Evolutionary conservation across 768 basidiomycete genomes (phyloP), one percentile per base, ranked within the genome.

Genomic region (Favolaschia claudopus): DNA sequence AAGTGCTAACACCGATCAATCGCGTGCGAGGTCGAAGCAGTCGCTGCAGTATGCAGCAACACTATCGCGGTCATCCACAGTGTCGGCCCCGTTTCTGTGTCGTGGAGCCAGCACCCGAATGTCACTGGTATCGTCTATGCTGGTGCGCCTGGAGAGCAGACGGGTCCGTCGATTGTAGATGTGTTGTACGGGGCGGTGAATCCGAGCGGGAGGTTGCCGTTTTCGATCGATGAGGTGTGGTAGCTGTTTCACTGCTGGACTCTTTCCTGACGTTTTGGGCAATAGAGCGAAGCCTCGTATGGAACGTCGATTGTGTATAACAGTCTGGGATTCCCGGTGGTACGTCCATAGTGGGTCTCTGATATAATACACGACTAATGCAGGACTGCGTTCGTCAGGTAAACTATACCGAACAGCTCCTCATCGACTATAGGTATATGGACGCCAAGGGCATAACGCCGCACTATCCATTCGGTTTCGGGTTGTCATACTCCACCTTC

Each of bases 51-150:
- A 1, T 89, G 88, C 73, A 84, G 78, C 63, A 92, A 92, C 71
- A 93, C 91, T 7, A 82, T 95, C 54, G 94, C 92, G 25, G 84
- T 95, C n/a, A 76, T 90, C 3, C 88, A 93, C 71, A 86, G 85
- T 12, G 90, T 93, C 33, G 93, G 93, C 4, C 88, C 89, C 0
- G 81, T 91, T 4, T 69, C 83, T 15, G 82, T 93, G 69, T 69
- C 78, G 7, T 95, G 92, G 92, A 88, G 87, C 34, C 79, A 82
- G 17, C 84, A 95, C 59, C 86, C 91, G 5, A 95, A 95, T 59
- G 82, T 88, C 63, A 86, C 86, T 7, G 86, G 77, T 7, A 82
- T 87, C 15, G 17, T 56, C 1, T 56, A 47, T n/a, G 46, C 45
- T 0, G 55, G 55, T 3, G 60, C 60, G 20, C 72, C 76, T 14